Evolutionary conservation across 192 early-diverging fungal genomes (phyloP).

Genomic region (Martensiomyces pterosporus): DNA sequence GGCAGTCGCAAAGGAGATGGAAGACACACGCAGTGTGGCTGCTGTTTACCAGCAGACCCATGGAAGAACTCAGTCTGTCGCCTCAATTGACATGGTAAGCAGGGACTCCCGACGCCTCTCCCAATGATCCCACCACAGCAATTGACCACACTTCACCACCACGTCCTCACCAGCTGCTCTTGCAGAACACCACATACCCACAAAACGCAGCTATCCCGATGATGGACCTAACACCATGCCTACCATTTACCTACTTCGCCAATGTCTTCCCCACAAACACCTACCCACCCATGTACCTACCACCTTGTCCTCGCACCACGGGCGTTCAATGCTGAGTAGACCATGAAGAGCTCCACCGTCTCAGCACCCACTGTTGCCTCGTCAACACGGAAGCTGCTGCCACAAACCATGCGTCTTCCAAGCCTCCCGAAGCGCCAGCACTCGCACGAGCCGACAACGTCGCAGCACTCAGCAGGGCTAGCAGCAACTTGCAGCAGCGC

Average conservation of each 20-base stretch:
- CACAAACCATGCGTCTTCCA: background rate
- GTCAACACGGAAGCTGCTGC: background rate
- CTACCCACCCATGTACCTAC: no score
- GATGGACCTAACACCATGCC: no score
- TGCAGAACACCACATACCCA: no score
- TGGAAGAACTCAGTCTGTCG: background rate
- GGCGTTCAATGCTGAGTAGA: no score
- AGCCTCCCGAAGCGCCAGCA: constrained; percentile 3
- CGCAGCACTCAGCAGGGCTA: background rate
- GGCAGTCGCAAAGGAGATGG: background rate
- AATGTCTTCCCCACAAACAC: no score
- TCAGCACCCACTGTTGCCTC: background rate
- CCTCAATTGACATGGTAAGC: background rate
- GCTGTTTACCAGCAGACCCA: background rate
- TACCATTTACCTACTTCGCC: no score
- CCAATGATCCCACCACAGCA: background rate
- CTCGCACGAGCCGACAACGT: no score
- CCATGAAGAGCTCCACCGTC: background rate
- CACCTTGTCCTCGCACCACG: no score
- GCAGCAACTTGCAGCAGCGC: background rate
- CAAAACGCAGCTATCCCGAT: no score
- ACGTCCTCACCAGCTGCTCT: no score
- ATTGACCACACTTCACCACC: no score
- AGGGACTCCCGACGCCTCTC: background rate
- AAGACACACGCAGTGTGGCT: background rate